Percentiles rank a stretch among this genome's conserved stretches.
These are phyloP conservation scores for Metschnikowia corniflorae DNA, from an alignment of 805 yeast genomes.

Conservation along the genomic window DNA sequence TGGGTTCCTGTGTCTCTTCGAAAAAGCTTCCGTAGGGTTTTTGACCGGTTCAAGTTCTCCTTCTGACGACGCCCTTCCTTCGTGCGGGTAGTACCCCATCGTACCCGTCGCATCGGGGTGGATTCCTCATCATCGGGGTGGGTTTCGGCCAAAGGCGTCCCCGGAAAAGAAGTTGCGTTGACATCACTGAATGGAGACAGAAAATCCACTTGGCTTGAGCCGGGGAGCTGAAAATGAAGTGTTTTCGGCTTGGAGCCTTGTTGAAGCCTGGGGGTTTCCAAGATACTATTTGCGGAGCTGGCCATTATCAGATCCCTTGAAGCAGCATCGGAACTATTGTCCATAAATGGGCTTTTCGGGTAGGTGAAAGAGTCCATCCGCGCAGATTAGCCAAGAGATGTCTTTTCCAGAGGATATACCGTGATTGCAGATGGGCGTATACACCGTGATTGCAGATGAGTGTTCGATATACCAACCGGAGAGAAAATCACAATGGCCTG, in stretches of 20 bases:
- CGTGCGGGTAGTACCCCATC: slow-evolving; percentile 91
- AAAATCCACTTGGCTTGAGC: slow-evolving; percentile 2
- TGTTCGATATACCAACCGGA: no score
- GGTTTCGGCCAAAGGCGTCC: slow-evolving; percentile 14
- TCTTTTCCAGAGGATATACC: no score
- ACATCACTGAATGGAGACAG: slow-evolving; percentile 28
- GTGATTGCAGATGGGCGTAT: no score
- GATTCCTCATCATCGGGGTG: slow-evolving; percentile 12
- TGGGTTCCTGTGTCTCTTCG: no score
- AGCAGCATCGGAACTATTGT: slow-evolving; percentile 9
- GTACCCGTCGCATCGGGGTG: slow-evolving; percentile 66
- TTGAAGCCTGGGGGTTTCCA: slow-evolving; percentile 19
- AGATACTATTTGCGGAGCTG: slow-evolving; percentile 7
- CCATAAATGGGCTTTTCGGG: slow-evolving; percentile 18
- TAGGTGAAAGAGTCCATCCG: slow-evolving; percentile 17
- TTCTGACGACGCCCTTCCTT: slow-evolving; percentile 61
- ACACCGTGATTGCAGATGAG: no score
- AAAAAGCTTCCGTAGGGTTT: slow-evolving; percentile 50
- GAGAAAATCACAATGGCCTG: no score
- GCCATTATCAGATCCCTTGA: slow-evolving; percentile 7
- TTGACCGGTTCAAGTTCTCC: slow-evolving; percentile 50
- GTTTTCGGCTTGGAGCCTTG: slow-evolving; percentile 18
- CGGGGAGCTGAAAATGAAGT: slow-evolving; percentile 32
- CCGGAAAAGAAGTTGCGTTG: slow-evolving; percentile 6
- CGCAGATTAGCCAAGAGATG: no score